phyloP scores from a whole-genome alignment of 148 eudicot genomes.

The Linanthus parryae region DNA sequence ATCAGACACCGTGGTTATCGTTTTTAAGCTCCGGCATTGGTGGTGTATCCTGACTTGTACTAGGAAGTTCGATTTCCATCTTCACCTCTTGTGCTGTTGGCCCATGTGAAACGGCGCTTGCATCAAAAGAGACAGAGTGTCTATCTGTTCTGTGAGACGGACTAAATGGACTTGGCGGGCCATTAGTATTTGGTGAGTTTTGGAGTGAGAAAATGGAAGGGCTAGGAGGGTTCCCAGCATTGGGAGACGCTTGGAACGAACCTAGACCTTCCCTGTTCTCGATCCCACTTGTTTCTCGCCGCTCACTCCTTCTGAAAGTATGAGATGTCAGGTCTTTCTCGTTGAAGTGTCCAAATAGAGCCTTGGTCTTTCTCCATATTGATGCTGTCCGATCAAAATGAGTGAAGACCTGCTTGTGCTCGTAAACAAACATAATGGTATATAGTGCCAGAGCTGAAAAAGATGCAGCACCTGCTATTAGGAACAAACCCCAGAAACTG shows the following conservation, averaged over 20 bases:
- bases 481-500: slow-evolving; percentile 27
- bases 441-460: slow-evolving; percentile 6
- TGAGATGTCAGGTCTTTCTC: slow-evolving; percentile 16
- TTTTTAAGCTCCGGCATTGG: neutral
- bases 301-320: slow-evolving; percentile 15
- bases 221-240: slow-evolving; percentile 10
- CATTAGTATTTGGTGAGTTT: neutral
- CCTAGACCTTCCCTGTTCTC: neutral
- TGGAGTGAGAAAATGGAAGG: neutral
- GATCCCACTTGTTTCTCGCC: neutral
- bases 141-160: neutral
- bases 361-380: neutral
- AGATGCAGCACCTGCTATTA: slow-evolving; percentile 21
- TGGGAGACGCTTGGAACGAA: slow-evolving; percentile 1
- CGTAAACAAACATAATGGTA: slow-evolving; percentile 5
- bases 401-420: slow-evolving; percentile 15
- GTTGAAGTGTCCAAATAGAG: slow-evolving; percentile 12
- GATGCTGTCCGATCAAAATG: slow-evolving; percentile 1
- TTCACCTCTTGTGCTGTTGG: too few species aligned
- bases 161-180: neutral
- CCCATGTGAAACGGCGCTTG: neutral
- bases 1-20: too few species aligned
- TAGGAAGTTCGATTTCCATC: neutral
- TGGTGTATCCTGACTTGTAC: neutral
- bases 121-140: neutral